Evolutionary conservation across 2,329 filamentous ascomycete species (phyloP).

Genomic region (Ophiobolus disseminans): DNA sequence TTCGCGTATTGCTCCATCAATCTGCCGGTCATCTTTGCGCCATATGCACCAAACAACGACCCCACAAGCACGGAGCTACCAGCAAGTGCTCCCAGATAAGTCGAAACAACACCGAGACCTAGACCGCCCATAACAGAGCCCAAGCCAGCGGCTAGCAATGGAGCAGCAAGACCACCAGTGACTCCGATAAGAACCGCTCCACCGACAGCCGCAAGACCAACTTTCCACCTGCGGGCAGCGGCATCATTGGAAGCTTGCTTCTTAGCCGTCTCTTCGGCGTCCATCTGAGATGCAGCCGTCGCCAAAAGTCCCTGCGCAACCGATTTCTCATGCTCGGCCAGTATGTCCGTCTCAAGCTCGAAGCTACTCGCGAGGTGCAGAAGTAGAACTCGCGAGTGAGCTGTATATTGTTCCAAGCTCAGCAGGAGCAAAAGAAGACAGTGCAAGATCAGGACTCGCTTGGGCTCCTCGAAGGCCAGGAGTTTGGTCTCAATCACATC

Average conservation of each 20-base stretch:
- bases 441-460: constrained; percentile 72
- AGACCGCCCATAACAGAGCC: constrained; percentile 78
- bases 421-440: constrained; percentile 73
- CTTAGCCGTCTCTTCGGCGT: constrained; percentile 75
- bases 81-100: constrained; percentile 78
- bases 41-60: constrained; percentile 86
- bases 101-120: constrained; percentile 76
- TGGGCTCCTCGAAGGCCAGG: constrained; percentile 49
- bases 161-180: constrained; percentile 77
- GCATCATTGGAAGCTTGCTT: constrained; percentile 73
- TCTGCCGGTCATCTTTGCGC: constrained; percentile 77
- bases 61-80: constrained; percentile 81
- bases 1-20: constrained; percentile 84
- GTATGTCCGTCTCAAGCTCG: constrained; percentile 66
- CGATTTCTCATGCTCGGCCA: constrained; percentile 75
- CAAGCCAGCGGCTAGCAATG: constrained; percentile 77
- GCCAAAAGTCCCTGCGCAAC: constrained; percentile 73
- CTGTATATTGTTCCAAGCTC: constrained; percentile 76
- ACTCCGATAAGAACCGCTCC: constrained; percentile 83
- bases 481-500: constrained; percentile 49
- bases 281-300: constrained; percentile 72
- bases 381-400: constrained; percentile 74
- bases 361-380: constrained; percentile 74
- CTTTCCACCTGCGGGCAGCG: constrained; percentile 71
- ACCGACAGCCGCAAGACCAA: constrained; percentile 84